Evolutionary conservation across 768 basidiomycete species (phyloP), one percentile per base, ranked within the genome.

Genomic region (Pisolithus tinctorius): DNA sequence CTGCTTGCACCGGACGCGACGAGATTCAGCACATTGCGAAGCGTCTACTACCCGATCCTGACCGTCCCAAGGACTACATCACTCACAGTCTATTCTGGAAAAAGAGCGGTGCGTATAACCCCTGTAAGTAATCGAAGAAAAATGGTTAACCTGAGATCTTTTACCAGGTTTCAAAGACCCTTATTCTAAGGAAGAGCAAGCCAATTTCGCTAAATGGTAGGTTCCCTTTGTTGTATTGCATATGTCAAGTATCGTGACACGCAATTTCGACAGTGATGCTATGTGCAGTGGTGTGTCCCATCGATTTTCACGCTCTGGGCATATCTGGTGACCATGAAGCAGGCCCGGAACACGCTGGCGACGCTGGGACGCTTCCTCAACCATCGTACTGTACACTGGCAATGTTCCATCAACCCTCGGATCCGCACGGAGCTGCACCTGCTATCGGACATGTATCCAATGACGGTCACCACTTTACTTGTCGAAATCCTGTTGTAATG

Each of bases 81-180:
- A 72, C 74, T 9, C 80, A 82, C 55, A 66, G 63, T 20, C 56
- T 81, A 29, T 73, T 71, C 49, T 82, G 80, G 80, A 69, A 69
- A 49, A 70, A 79, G 23, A 71, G 71, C 57, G 80, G 80, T 79
- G 49, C 20, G 14, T 10, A 26, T 45, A n/a, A 17, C 23, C 14
- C 16, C 29, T n/a, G 17, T 38, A n/a, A 7, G 4, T 26, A 14
- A n/a, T 20, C 27, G n/a, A 7, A 27, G 34, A 41, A 23, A n/a
- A n/a, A 26, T 16, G 9, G 13, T 3, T 29, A 16, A 42, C 14
- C 7, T 36, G 20, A 31, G 2, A 10, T 38, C 38, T 16, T 47
- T 25, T 34, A 34, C 34, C 48, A 78, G 78, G 77, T 4, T 80
- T 80, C 68, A 77, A 73, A 69, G 79, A 81, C 62, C 80, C 80